Conservation (phyloP, 2,329 filamentous ascomycete genomes). For the Akanthomyces muscarius region DNA sequence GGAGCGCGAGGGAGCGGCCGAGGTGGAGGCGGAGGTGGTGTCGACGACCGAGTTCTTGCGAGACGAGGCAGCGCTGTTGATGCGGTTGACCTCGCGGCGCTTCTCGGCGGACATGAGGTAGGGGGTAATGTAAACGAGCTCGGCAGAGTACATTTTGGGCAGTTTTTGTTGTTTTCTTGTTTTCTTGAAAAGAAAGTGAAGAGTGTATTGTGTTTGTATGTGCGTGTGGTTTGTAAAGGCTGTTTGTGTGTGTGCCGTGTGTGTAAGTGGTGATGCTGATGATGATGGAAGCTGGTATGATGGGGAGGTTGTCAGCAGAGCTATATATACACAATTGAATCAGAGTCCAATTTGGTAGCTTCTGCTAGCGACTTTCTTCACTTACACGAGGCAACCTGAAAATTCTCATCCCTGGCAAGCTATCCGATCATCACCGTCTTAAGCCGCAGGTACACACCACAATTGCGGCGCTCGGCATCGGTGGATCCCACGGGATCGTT, state of each 20-base stretch:
- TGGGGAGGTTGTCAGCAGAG: not conserved
- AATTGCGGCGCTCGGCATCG: not conserved
- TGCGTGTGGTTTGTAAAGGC: not conserved
- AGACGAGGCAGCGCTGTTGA: slow-evolving; percentile 17
- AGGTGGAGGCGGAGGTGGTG: not conserved
- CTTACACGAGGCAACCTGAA: not conserved
- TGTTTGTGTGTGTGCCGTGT: not conserved
- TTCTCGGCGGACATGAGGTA: slow-evolving; percentile 15
- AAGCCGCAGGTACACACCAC: slow-evolving; percentile 11
- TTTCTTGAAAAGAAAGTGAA: not conserved
- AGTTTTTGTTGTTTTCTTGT: not conserved
- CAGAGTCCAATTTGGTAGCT: not conserved
- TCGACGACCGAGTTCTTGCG: slow-evolving; percentile 14
- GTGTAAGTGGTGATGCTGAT: slow-evolving; percentile 16
- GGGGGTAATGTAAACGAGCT: slow-evolving; percentile 17
- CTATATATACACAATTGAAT: slow-evolving; percentile 13
- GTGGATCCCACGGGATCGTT: not conserved
- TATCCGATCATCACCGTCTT: slow-evolving; percentile 15
- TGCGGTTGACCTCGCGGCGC: slow-evolving; percentile 5
- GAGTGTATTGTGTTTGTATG: not conserved
- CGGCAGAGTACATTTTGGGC: slow-evolving; percentile 15
- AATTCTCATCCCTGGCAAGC: not conserved
- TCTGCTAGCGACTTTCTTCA: not conserved
- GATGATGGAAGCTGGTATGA: not conserved
- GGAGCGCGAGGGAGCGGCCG: not conserved